Conservation (phyloP, 371 early-diverging fungal genomes). For the Funneliformis caledonium region DNA sequence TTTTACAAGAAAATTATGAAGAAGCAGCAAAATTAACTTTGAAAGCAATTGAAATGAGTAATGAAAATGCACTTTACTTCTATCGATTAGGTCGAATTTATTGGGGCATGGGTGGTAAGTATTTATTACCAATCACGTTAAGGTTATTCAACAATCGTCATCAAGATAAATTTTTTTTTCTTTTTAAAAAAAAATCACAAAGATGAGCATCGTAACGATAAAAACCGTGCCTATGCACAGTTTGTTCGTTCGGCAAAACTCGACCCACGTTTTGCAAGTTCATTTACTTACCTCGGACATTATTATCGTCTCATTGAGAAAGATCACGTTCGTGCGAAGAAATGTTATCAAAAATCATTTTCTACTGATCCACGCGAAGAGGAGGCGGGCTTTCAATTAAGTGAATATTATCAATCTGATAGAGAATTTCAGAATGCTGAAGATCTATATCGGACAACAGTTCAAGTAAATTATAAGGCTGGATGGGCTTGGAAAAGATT, state of each 20-base stretch:
- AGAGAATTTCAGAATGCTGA: constrained; percentile 61
- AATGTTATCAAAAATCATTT: constrained; percentile 82
- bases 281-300: constrained; percentile 82
- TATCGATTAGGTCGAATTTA: constrained; percentile 78
- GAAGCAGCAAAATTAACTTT: constrained; percentile 61
- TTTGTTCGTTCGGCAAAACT: constrained; percentile 78
- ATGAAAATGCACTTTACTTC: constrained; percentile 57
- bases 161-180: background rate
- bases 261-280: constrained; percentile 66
- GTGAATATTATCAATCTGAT: constrained; percentile 62
- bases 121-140: background rate
- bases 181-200: background rate
- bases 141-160: background rate
- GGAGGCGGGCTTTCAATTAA: constrained; percentile 71
- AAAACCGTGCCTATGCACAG: constrained; percentile 64
- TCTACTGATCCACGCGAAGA: constrained; percentile 68
- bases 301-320: constrained; percentile 72
- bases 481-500: constrained; percentile 84
- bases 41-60: constrained; percentile 56
- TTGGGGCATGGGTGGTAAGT: constrained; percentile 78
- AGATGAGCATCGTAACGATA: constrained; percentile 57
- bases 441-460: constrained; percentile 55
- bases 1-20: constrained; percentile 56
- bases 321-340: constrained; percentile 71
- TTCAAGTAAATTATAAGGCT: constrained; percentile 52